Evolutionary conservation across 2,329 filamentous ascomycete species (phyloP), one percentile per base, ranked within the genome.

Genomic region (Aspergillus jensenii): DNA sequence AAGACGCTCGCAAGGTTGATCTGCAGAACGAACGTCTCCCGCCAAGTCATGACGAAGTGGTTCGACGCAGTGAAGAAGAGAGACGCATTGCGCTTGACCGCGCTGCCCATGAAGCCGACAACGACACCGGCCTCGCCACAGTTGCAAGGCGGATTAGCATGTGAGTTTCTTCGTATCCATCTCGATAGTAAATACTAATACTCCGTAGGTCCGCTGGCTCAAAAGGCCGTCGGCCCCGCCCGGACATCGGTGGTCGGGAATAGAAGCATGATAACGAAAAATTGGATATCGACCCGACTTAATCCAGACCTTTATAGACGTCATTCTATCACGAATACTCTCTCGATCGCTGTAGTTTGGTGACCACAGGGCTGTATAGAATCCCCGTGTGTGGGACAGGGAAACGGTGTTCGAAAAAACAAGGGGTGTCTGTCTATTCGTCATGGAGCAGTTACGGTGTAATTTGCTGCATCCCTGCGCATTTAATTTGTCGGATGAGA

Each of bases 1-100:
- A 99, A 74, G 95, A 99, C 75, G 95, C 95, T 15, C 85, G 92
- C 62, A 98, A 97, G 82, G 93, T 99, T 49, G 95, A 99, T 79
- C 71, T 98, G 62, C 93, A 98, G 79, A 99, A 99, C 75, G 95
- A 99, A 79, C 86, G 91, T 62, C 82, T 99, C 63, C 95, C 95
- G 50, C 95, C 95, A 0, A 95, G 86, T 63, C 90, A 95, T 61
- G 93, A 98, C 49, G 95, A 99, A 76, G 93, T 98, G 19, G 84
- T 87, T 63, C 88, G 88, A 76, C 90, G 89, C 74, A 90, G 88
- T 61, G 90, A 92, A 70, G 89, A 91, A 70, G 91, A 92, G 68
- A 84, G 90, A 71, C 85, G 88, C 65, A 87, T 90, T 71, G 95
- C 95, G 14, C 79, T 99, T 64, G 89, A 96, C 78, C 87, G 92